Conservation (phyloP, 1,284 basidiomycete genomes). For the Ceratorhiza oryzae-sativae region DNA sequence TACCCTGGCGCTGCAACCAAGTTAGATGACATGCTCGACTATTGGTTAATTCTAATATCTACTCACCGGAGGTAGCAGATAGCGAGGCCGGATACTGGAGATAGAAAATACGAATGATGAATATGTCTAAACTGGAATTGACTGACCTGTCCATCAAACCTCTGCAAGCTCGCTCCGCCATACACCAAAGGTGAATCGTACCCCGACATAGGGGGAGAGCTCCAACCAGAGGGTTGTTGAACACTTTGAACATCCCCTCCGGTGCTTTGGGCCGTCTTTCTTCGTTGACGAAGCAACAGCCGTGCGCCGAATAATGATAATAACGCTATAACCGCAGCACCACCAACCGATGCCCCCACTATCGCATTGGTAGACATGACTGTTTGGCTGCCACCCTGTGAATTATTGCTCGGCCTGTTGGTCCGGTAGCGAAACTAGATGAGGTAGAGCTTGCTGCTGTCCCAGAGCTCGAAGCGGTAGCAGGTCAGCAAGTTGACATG, state of each 20-base stretch:
- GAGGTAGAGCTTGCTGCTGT: background rate
- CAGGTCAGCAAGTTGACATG: background rate
- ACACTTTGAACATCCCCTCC: no score
- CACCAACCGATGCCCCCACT: background rate
- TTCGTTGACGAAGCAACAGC: background rate
- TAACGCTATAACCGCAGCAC: background rate
- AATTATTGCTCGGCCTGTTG: background rate
- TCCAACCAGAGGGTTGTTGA: no score
- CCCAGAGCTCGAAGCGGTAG: background rate
- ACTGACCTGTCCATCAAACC: background rate
- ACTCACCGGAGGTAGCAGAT: no score
- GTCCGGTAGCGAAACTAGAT: background rate
- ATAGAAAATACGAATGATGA: no score
- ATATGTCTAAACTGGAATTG: no score
- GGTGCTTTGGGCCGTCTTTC: background rate
- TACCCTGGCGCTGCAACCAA: background rate
- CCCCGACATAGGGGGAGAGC: no score
- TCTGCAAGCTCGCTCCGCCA: no score
- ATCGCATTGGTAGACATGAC: background rate
- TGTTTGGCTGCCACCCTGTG: background rate
- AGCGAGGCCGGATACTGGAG: no score
- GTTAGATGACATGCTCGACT: background rate
- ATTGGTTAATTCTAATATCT: background rate
- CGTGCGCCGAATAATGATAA: background rate
- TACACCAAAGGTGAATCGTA: no score